phyloP scores from a whole-genome alignment of 768 basidiomycete genomes.

The Leccinum incarnatum region DNA sequence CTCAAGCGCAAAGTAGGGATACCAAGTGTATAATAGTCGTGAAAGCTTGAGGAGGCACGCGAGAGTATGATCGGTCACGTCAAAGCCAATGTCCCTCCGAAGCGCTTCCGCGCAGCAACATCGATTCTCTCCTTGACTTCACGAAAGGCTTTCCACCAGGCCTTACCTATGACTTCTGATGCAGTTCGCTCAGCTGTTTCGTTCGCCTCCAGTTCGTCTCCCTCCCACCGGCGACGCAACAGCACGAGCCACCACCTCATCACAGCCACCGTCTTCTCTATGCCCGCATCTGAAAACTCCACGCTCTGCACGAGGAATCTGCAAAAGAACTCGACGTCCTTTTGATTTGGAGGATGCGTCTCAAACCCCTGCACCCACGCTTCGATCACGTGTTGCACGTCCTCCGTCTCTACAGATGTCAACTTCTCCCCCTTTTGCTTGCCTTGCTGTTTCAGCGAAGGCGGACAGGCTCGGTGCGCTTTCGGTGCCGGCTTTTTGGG shows the following conservation, averaged over 20 bases:
- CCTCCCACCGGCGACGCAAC: slow-evolving; percentile 63
- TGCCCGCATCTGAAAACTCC: slow-evolving; percentile 62
- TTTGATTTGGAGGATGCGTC: slow-evolving; percentile 61
- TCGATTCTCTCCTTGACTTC: slow-evolving; percentile 69
- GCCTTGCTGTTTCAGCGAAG: slow-evolving; percentile 56
- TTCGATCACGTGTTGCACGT: slow-evolving; percentile 70
- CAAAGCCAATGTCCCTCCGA: slow-evolving; percentile 69
- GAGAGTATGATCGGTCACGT: slow-evolving; percentile 35
- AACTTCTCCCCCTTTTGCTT: slow-evolving; percentile 51
- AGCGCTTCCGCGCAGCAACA: slow-evolving; percentile 58
- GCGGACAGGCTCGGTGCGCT: slow-evolving; percentile 49
- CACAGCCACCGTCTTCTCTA: slow-evolving; percentile 67
- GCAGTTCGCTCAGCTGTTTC: slow-evolving; percentile 31
- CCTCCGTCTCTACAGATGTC: slow-evolving; percentile 60
- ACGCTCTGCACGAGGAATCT: slow-evolving; percentile 70
- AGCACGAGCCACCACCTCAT: slow-evolving; percentile 83
- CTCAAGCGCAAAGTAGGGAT: neutral
- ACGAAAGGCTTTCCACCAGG: slow-evolving; percentile 82
- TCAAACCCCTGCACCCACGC: slow-evolving; percentile 70
- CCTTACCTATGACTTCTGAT: slow-evolving; percentile 49
- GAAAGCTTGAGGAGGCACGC: neutral
- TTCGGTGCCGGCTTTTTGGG: slow-evolving; percentile 52
- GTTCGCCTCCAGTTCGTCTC: slow-evolving; percentile 34
- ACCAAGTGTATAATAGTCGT: neutral
- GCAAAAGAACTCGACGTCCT: slow-evolving; percentile 73